Conservation (phyloP, 371 early-diverging fungal species). For the Mortierella sp. region DNA sequence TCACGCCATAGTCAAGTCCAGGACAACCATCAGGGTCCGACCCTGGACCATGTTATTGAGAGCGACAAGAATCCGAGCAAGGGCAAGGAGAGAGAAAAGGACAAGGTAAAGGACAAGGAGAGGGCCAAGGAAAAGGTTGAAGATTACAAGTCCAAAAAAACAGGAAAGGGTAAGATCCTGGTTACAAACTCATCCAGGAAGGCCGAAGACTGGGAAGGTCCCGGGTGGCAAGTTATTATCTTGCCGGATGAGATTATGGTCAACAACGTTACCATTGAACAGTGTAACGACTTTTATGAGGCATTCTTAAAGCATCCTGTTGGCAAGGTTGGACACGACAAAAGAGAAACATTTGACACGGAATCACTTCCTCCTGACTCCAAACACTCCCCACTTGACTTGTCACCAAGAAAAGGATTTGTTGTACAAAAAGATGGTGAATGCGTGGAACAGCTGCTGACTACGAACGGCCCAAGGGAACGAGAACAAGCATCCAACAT, state of each 20-base stretch:
- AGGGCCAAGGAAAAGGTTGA: background rate
- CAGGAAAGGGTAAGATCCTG: conserved; percentile 23
- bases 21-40: background rate
- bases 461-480: too few species aligned
- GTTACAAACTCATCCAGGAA: conserved; percentile 60
- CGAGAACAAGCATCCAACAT: background rate
- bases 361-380: too few species aligned
- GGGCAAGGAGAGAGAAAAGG: background rate
- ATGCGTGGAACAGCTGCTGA: too few species aligned
- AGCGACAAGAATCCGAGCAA: background rate
- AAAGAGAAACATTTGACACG: background rate
- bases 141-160: background rate
- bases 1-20: background rate
- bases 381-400: too few species aligned
- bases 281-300: conserved; percentile 55
- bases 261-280: conserved; percentile 57
- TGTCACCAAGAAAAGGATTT: too few species aligned
- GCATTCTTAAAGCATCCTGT: conserved; percentile 54
- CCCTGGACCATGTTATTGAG: background rate
- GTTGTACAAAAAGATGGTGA: too few species aligned
- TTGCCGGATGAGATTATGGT: conserved; percentile 63
- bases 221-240: conserved; percentile 48
- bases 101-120: conserved; percentile 1
- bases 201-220: conserved; percentile 12
- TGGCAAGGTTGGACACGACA: conserved; percentile 1